Conservation (phyloP, 352 stramenopile genomes). For the Ophiocytium majus region DNA sequence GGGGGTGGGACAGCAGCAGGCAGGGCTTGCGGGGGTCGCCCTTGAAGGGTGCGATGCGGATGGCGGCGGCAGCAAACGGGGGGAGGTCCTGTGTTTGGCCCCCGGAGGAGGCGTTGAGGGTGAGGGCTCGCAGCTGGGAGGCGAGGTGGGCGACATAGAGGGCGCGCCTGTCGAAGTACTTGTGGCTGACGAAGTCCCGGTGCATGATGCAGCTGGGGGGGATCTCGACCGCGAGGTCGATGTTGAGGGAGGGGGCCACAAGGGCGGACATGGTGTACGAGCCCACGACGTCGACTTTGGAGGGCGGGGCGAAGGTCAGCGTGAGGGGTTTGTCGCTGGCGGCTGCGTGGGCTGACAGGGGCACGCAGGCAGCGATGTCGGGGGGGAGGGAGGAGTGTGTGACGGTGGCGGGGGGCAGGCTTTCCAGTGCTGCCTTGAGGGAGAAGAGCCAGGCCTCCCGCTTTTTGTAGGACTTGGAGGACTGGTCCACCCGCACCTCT, state of each 20-base stretch:
- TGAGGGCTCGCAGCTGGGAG: not conserved
- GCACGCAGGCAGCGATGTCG: constrained; percentile 50
- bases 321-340: constrained; percentile 74
- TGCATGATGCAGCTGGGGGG: constrained; percentile 72
- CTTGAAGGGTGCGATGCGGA: constrained; percentile 69
- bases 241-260: constrained; percentile 66
- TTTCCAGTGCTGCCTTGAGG: constrained; percentile 70
- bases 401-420: constrained; percentile 64
- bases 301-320: constrained; percentile 71
- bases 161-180: constrained; percentile 80
- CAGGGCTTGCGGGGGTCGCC: constrained; percentile 75
- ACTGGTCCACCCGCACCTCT: constrained; percentile 56
- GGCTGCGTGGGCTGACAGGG: constrained; percentile 63
- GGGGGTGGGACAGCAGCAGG: constrained; percentile 60
- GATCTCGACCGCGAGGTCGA: constrained; percentile 78
- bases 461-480: constrained; percentile 54
- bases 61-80: constrained; percentile 24
- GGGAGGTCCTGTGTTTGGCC: too few relatives aligned
- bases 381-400: constrained; percentile 67
- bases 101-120: too few relatives aligned
- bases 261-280: constrained; percentile 79
- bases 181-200: constrained; percentile 81
- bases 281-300: constrained; percentile 73
- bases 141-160: constrained; percentile 75
- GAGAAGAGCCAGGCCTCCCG: constrained; percentile 67